A percentile compares a stretch with the other conserved stretches of the same genome.
phyloP scores from a whole-genome alignment of 2,329 filamentous ascomycete genomes.

The Sclerotinia nivalis region DNA sequence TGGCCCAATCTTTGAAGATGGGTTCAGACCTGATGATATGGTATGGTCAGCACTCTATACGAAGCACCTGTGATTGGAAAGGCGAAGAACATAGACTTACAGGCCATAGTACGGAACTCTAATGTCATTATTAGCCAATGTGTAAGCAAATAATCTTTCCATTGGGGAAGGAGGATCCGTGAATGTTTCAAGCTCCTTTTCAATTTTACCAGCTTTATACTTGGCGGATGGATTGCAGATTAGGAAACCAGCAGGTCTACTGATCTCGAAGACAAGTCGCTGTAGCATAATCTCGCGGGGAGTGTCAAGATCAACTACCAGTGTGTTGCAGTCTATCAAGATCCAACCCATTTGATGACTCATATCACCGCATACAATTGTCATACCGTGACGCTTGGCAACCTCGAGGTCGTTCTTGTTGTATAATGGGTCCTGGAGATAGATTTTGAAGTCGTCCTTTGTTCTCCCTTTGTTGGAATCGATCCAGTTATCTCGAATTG shows the following conservation, averaged over 20 bases:
- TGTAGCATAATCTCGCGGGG: not conserved
- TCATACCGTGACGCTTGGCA: not conserved
- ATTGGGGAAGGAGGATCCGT: not conserved
- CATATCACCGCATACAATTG: not conserved
- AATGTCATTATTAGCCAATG: not conserved
- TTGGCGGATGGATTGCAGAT: not conserved
- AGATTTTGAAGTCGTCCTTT: not conserved
- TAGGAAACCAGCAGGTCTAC: not conserved
- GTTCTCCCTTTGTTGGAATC: not conserved
- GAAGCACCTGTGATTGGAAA: not conserved
- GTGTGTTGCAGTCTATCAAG: not conserved
- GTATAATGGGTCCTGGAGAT: not conserved
- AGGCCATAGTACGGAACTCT: not conserved
- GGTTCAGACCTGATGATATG: not conserved
- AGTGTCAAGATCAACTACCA: not conserved
- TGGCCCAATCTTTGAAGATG: not conserved
- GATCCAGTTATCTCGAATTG: not conserved
- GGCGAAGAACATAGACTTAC: not conserved
- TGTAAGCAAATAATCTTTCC: not conserved
- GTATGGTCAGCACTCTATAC: not conserved
- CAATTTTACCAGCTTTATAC: not conserved
- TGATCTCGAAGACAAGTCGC: not conserved
- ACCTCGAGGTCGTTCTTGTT: not conserved
- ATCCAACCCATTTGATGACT: not conserved
- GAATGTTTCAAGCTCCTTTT: not conserved